A percentile compares a stretch with the other conserved stretches of the same genome.
These are phyloP conservation scores for Achaetomiella virescens DNA, from an alignment of 495 filamentous ascomycete genomes.

Conservation along the genomic window DNA sequence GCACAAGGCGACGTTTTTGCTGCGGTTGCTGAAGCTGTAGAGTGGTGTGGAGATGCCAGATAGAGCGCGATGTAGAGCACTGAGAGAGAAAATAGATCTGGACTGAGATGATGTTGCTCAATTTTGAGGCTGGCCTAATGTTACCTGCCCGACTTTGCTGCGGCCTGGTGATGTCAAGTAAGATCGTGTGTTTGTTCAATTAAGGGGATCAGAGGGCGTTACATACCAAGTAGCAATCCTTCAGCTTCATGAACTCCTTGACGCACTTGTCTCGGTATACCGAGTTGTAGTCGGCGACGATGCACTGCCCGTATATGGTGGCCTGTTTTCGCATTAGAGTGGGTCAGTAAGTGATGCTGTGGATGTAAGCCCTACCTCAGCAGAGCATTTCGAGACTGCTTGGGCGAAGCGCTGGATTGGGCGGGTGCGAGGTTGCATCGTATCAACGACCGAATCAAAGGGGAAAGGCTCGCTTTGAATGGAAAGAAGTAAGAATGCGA, in stretches of 20 bases:
- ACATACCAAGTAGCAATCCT: constrained; percentile 84
- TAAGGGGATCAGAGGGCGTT: background rate
- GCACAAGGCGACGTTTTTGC: constrained; percentile 75
- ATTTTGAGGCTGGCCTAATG: background rate
- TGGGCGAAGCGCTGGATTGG: constrained; percentile 87
- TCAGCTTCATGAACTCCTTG: constrained; percentile 77
- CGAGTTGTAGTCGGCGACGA: constrained; percentile 83
- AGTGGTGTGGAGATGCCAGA: background rate
- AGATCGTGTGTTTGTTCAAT: background rate
- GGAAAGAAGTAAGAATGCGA: no score
- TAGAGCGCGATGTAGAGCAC: background rate
- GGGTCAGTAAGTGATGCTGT: background rate
- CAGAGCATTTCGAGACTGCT: constrained; percentile 74
- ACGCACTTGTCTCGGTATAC: constrained; percentile 88
- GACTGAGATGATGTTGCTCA: background rate
- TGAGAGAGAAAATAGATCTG: background rate
- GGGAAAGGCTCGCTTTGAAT: no score
- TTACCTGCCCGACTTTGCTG: constrained; percentile 36
- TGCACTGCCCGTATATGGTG: constrained; percentile 83
- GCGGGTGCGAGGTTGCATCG: constrained; percentile 38
- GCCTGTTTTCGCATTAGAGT: constrained; percentile 46
- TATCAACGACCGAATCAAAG: no score
- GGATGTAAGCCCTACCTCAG: constrained; percentile 52
- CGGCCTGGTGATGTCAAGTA: constrained; percentile 29
- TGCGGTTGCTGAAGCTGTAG: constrained; percentile 73